Evolutionary conservation across 140 eudicot species (phyloP), one percentile per base, ranked within the genome.

Genomic region (Ambrosia hybrid): DNA sequence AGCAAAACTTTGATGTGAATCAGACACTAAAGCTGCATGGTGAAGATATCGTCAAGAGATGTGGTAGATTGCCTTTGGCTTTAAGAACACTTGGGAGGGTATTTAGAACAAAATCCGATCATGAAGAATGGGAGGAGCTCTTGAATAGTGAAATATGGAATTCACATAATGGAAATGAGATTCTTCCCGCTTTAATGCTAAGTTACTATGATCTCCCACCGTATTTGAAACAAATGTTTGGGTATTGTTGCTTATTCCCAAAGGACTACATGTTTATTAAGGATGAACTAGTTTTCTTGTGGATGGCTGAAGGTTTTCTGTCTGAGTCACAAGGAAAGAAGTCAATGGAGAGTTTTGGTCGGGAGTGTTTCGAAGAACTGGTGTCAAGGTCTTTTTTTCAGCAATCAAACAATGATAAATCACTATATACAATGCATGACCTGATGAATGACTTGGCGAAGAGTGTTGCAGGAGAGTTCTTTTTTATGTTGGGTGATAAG

Each of bases 401-500:
- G 30, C 1, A 21, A 21, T 21, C 30, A 21, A 21, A 21, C 30
- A 21, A 21, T 21, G 30, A 21, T 21, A 21, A 21, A 21, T 21
- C 30, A 21, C 30, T 21, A 21, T 21, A 21, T 21, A 21, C 30
- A 21, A 21, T 21, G 30, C 30, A 21, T 21, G 30, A 21, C 30
- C 30, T 21, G 30, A 21, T 21, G 30, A 21, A 21, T 21, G 58
- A 52, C 58, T 52, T 52, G 15, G 58, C 58, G n/a, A 52, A 52
- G n/a, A 52, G n/a, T 12, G 14, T 52, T 52, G 58, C 15, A 13
- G 15, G 58, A 52, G n/a, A 52, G n/a, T 13, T 52, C n/a, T 52
- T 52, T 12, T 52, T 52, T 52, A 52, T 52, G 58, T 52, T 52
- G 58, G 58, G n/a, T 56, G 61, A 56, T 56, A 56, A 16, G 34